A percentile compares a stretch with the other conserved stretches of the same genome.
These are phyloP conservation scores for Nemania serpens DNA, from an alignment of 2,329 filamentous ascomycete species.

Conservation along the genomic window DNA sequence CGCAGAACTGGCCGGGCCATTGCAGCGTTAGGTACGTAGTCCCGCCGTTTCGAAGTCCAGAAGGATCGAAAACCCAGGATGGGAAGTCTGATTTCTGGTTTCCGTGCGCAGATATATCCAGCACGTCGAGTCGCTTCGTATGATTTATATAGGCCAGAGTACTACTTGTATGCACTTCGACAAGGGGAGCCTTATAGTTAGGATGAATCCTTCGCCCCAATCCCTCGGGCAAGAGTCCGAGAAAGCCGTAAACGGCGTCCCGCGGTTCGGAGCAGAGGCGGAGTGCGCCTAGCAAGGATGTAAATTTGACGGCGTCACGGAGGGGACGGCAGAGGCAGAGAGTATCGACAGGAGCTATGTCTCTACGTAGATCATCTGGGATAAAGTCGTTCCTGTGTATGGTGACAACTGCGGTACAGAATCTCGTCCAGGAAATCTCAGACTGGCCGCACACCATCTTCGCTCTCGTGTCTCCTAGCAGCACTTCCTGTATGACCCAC, in stretches of 20 bases:
- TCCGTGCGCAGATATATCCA: not conserved
- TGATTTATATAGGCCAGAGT: not conserved
- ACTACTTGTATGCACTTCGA: not conserved
- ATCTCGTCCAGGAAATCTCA: not conserved
- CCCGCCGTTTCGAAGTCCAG: not conserved
- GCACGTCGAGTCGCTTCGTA: not conserved
- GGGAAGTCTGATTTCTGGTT: not conserved
- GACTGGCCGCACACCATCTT: not conserved
- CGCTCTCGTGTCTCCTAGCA: not conserved
- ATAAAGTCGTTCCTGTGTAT: not conserved
- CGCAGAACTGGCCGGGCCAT: not conserved
- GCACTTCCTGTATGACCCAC: not conserved
- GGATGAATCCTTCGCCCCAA: not conserved
- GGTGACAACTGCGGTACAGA: not conserved
- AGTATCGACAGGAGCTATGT: not conserved
- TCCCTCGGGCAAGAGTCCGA: not conserved
- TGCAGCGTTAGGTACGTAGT: not conserved
- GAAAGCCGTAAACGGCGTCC: not conserved
- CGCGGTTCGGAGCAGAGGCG: not conserved
- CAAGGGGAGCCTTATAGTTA: not conserved
- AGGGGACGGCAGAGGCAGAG: not conserved
- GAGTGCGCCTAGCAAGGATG: not conserved
- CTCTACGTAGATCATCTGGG: not conserved
- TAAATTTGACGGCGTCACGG: not conserved
- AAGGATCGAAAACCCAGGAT: not conserved